Evolutionary conservation across 495 filamentous ascomycete species (phyloP).

Genomic region (Podospora conica): DNA sequence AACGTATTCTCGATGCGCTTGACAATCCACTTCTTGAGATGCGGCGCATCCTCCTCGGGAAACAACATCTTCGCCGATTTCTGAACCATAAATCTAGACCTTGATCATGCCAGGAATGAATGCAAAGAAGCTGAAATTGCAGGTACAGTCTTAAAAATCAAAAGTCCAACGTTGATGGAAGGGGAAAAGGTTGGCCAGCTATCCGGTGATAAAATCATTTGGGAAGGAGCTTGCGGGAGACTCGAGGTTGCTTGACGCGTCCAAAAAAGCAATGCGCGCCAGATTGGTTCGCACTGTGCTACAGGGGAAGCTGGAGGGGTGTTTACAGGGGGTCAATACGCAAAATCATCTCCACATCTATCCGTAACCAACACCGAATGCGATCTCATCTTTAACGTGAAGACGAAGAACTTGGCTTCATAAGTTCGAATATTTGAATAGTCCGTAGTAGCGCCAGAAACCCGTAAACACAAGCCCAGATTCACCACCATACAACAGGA

Average conservation of each 20-base stretch:
- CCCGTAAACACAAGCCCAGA: background rate
- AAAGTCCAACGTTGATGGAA: background rate
- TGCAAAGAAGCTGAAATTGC: background rate
- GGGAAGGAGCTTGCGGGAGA: background rate
- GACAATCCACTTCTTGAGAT: slow-evolving; percentile 85
- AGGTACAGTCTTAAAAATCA: background rate
- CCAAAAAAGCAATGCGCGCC: background rate
- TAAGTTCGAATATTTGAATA: background rate
- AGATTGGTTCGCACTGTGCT: background rate
- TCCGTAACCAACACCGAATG: no score
- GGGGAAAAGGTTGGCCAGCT: background rate
- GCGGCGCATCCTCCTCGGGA: slow-evolving; percentile 62
- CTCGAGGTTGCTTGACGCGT: background rate
- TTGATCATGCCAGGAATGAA: background rate
- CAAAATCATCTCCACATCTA: no score
- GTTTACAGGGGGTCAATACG: no score
- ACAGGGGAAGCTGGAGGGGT: background rate
- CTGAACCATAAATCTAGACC: background rate
- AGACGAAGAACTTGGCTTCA: no score
- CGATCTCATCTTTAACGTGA: no score
- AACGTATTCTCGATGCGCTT: slow-evolving; percentile 88
- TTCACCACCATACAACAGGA: background rate
- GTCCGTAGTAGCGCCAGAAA: background rate
- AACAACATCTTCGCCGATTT: slow-evolving; percentile 59
- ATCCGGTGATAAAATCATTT: background rate